Evolutionary conservation across 192 early-diverging fungal genomes (phyloP).

Genomic region (Coemansia sp.): DNA sequence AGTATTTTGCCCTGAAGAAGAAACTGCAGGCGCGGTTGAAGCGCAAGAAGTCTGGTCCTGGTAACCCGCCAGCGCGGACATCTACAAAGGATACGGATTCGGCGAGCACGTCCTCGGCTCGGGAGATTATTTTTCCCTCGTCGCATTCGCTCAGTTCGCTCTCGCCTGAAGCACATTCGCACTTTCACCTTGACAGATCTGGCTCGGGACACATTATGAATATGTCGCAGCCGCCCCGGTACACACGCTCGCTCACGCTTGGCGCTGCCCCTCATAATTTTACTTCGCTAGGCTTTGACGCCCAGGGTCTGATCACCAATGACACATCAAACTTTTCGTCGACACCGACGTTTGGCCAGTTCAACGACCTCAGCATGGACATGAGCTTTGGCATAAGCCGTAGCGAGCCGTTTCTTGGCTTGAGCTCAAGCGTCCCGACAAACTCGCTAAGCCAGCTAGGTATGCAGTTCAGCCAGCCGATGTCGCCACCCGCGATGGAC

Average conservation of each 20-base stretch:
- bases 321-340: background rate
- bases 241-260: conserved; percentile 14
- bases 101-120: background rate
- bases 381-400: background rate
- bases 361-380: conserved; percentile 5
- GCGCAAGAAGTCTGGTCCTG: conserved; percentile 17
- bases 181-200: background rate
- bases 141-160: conserved; percentile 32
- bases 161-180: conserved; percentile 36
- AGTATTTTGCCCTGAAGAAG: conserved; percentile 50
- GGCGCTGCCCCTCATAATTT: background rate
- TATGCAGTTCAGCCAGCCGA: conserved; percentile 14
- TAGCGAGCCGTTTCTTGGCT: conserved; percentile 4
- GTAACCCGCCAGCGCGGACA: background rate
- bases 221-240: background rate
- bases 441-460: conserved; percentile 22
- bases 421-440: conserved; percentile 2
- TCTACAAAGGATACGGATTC: background rate
- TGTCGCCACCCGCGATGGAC: conserved; percentile 8
- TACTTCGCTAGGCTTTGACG: background rate
- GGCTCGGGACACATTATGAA: background rate
- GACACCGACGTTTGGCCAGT: background rate
- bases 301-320: background rate
- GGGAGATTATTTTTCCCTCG: conserved; percentile 6
- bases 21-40: conserved; percentile 20